phyloP scores from a whole-genome alignment of 768 basidiomycete species.

The Hysterangium stoloniferum region DNA sequence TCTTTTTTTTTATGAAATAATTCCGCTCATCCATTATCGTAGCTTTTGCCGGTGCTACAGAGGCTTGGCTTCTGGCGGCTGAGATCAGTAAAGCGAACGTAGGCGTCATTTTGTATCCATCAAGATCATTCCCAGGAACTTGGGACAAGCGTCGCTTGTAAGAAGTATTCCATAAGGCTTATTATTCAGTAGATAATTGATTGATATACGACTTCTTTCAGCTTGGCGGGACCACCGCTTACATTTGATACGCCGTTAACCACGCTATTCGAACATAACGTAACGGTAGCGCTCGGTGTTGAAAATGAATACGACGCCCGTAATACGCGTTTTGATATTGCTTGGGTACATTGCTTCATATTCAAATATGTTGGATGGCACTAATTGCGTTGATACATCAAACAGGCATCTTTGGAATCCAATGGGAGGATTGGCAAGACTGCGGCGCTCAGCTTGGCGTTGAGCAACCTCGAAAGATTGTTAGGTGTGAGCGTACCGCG shows the following conservation, averaged over 20 bases:
- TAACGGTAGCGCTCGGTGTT: constrained; percentile 12
- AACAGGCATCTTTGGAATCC: constrained; percentile 33
- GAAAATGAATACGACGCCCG: constrained; percentile 16
- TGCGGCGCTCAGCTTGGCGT: constrained; percentile 29
- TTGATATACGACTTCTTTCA: neutral
- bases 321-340: constrained; percentile 27
- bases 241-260: constrained; percentile 9
- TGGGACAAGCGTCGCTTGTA: constrained; percentile 67
- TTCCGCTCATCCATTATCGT: constrained; percentile 41
- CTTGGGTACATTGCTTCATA: constrained; percentile 34
- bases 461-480: constrained; percentile 36
- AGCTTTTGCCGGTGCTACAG: constrained; percentile 53
- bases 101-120: constrained; percentile 60
- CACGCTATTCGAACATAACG: constrained; percentile 5
- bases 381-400: neutral
- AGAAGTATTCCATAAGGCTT: constrained; percentile 16
- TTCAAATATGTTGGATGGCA: neutral
- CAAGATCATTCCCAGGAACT: constrained; percentile 50
- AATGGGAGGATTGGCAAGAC: constrained; percentile 31
- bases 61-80: constrained; percentile 56
- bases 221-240: constrained; percentile 13
- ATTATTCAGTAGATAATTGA: neutral
- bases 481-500: constrained; percentile 25
- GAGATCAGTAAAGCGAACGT: constrained; percentile 55
- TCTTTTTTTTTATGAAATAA: constrained; percentile 47